Evolutionary conservation across 1,284 basidiomycete species (phyloP), one percentile per base, ranked within the genome.

Genomic region (Lentinula novae-zelandiae): DNA sequence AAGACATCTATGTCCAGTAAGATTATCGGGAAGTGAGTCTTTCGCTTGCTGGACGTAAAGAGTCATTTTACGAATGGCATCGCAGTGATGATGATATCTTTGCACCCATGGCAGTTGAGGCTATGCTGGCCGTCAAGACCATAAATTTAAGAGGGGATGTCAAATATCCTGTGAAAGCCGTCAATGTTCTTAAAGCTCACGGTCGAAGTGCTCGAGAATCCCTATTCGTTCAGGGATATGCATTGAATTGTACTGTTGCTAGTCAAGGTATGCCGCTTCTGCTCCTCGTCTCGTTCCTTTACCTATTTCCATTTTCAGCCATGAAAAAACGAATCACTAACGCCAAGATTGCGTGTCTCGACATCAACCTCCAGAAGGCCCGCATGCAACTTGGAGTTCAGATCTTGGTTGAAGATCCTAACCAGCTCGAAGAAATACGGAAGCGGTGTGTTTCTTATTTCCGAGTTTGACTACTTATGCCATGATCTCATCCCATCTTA

Each of bases 1-100:
- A 99, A 97, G 82, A 99, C 97, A 52, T 95, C 92, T 66, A 99
- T 99, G 97, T 90, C 95, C 67, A 98, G 95, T 75, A 99, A 99
- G 79, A 95, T 99, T 74, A 95, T 99, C 67, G 92, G 95, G 72
- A 93, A 87, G 95, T 96, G 75, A 74, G 90, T 82, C 9, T 5
- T 53, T 42, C 22, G 15, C 9, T 54, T 49, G 60, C 46, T 50
- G 10, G 22, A 55, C 17, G 13, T 48, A 20, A 8, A 33, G 27
- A 39, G 40, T 36, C 57, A 53, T 60, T 58, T 34, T 58, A 49
- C 57, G 55, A 34, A 42, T 63, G 8, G 42, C 36, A 62, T 58
- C 50, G 12, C 10, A 96, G 96, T 61, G 97, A 99, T 73, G 96
- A 98, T 71, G 96, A 98, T 73, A 83, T 99, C 63, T 99, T 99